Conservation (phyloP, 345 rosid genomes). For the Sisymbrium altissimum region DNA sequence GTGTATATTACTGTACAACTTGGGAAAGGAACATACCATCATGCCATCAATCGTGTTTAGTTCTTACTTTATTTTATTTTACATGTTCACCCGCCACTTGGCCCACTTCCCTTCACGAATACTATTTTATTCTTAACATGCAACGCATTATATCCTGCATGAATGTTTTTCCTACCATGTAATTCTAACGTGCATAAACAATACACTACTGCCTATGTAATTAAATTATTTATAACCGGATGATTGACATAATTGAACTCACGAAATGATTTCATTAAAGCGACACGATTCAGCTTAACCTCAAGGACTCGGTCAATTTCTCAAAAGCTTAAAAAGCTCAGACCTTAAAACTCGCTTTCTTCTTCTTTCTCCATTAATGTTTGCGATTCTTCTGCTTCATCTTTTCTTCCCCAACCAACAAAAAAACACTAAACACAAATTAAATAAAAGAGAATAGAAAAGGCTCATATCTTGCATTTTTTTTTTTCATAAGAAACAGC, state of each 20-base stretch:
- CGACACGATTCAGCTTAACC: slow-evolving; percentile 5
- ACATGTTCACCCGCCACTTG: not conserved
- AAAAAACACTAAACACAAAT: not conserved
- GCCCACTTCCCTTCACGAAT: not conserved
- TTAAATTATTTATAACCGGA: not conserved
- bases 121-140: not conserved
- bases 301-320: slow-evolving; percentile 24
- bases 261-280: not conserved
- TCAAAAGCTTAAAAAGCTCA: slow-evolving; percentile 17
- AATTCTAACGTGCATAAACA: not conserved
- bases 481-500: not conserved
- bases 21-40: too few relatives aligned
- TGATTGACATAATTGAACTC: not conserved
- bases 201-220: not conserved
- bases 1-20: too few relatives aligned
- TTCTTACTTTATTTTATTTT: too few relatives aligned
- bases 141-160: too few relatives aligned
- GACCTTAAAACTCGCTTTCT: slow-evolving; percentile 28
- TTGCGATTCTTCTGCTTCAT: slow-evolving; percentile 17
- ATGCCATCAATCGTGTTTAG: too few relatives aligned
- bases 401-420: not conserved
- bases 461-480: not conserved
- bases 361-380: slow-evolving; percentile 18
- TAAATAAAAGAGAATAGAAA: not conserved
- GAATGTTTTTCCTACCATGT: too few relatives aligned